A percentile compares a stretch with the other conserved stretches of the same genome.
phyloP scores from a whole-genome alignment of 352 stramenopile genomes.

The Pseudoperonospora humuli region DNA sequence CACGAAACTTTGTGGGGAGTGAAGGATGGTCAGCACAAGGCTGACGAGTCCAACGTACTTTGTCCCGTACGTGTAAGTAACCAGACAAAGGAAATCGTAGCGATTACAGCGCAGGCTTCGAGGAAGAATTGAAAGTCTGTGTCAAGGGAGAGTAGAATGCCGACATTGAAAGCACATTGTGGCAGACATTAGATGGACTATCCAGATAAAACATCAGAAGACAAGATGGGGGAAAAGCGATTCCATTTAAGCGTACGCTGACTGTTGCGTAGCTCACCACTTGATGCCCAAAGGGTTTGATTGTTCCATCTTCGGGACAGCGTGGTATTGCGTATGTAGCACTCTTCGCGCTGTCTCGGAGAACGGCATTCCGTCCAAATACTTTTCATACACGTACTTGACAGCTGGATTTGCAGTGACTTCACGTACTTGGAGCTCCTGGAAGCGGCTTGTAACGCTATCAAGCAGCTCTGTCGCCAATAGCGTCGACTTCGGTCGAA shows the following conservation, averaged over 20 bases:
- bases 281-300: constrained; percentile 84
- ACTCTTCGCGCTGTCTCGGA: constrained; percentile 48
- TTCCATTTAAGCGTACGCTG: constrained; percentile 14
- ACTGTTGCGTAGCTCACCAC: constrained; percentile 41
- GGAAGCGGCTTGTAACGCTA: constrained; percentile 60
- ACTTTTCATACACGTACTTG: constrained; percentile 77
- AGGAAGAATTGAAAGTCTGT: constrained; percentile 28
- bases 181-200: constrained; percentile 10
- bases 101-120: constrained; percentile 44
- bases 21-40: constrained; percentile 64
- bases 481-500: constrained; percentile 62
- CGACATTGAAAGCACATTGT: constrained; percentile 2
- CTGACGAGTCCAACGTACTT: constrained; percentile 64
- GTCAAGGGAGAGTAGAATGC: constrained; percentile 12
- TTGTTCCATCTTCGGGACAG: constrained; percentile 79
- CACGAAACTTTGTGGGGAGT: constrained; percentile 80
- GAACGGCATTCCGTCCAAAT: constrained; percentile 67
- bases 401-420: constrained; percentile 65
- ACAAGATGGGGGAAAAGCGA: constrained; percentile 8
- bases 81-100: constrained; percentile 57
- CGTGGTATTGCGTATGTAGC: constrained; percentile 78
- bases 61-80: constrained; percentile 72
- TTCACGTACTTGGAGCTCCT: constrained; percentile 48
- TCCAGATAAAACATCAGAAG: constrained; percentile 9
- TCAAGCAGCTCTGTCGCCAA: constrained; percentile 46